Evolutionary conservation across 23 red algal species (phyloP), one percentile per base, ranked within the genome.

Genomic region (Pyropia haitanensis): DNA sequence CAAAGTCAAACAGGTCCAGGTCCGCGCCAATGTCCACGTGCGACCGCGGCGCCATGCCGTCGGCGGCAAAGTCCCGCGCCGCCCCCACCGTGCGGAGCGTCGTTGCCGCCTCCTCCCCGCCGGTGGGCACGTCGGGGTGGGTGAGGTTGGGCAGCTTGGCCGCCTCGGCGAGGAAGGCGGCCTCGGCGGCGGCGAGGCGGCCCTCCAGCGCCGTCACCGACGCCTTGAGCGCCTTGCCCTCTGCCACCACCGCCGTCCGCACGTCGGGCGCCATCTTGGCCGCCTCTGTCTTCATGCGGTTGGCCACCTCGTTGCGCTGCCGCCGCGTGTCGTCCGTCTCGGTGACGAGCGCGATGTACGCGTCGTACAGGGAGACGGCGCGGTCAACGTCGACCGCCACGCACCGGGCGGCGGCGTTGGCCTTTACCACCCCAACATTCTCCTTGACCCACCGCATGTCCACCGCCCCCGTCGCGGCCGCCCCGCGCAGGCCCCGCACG

Each of bases 1-100:
- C 94, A 80, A 98, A 98, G 53, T 98, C 85, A 17, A 83, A 71
- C 74, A 90, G 54, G 53, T 91, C 85, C 53, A 82, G 72, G 44
- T 24, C 58, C 14, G 55, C 51, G 12, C 58, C 80, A 5, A 91
- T 10, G 10, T 88, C 73, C 70, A 98, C 25, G 67, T 98, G 94
- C 62, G 51, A 30, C 53, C 61, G 52, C 14, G 62, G 61, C 30
- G 44, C 54, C 15, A 90, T 73, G 32, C 77, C 88, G 0, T 70
- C 63, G 15, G 49, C 63, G 29, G 53, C 88, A 85, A 83, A 89
- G 7, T 32, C 49, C 20, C 79, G 71, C 65, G 64, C 56, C 65
- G 25, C 27, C 20, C 87, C 83, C 13, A 65, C 53, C 50, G 51
- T 48, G 8, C 65, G 46, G 61, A 98, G 26, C 51, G 88, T 17